Evolutionary conservation across 2,329 filamentous ascomycete species (phyloP), one percentile per base, ranked within the genome.

Genomic region (Westerdykella ornata): DNA sequence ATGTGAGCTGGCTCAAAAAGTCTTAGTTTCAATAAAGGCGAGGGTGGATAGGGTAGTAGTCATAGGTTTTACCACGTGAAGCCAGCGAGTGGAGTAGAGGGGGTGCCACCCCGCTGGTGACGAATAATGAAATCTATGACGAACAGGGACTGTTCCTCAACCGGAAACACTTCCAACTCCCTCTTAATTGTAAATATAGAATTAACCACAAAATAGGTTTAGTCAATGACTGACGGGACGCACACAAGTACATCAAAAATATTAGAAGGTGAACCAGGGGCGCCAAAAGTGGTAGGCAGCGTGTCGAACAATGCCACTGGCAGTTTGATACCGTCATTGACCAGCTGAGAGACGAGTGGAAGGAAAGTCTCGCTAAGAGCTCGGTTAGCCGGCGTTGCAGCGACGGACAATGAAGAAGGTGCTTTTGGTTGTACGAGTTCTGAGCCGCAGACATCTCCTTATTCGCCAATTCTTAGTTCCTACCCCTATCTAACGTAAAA

Each of bases 371-470:
- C 59, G 35, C 55, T 59, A 20, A 1, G 8, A 1, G 9, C 5
- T 33, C 9, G 14, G 26, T 54, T 22, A 56, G 49, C 35, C 14
- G 4, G 2, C 1, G 32, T 12, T 40, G 26, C n/a, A 17, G 14
- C 12, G 15, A 9, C 12, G 22, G 19, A 13, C 15, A n/a, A 1
- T 20, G 5, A 34, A 3, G 12, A 9, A n/a, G 3, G 11, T 9
- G 57, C 58, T 49, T 38, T 58, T 53, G 60, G 39, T 16, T 60
- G 54, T 52, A 61, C 53, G n/a, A 52, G 33, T 59, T 53, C 16
- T 44, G 38, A 15, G 40, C 30, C 15, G 44, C 29, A 19, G 39
- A 48, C 9, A 37, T 22, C 12, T 51, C 40, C 32, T 53, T 41
- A 34, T 41, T 37, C 29, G 38, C 38, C 30, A 45, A 41, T 19